phyloP scores from a whole-genome alignment of 805 yeast species.

The Pichia thaimueangensis region DNA sequence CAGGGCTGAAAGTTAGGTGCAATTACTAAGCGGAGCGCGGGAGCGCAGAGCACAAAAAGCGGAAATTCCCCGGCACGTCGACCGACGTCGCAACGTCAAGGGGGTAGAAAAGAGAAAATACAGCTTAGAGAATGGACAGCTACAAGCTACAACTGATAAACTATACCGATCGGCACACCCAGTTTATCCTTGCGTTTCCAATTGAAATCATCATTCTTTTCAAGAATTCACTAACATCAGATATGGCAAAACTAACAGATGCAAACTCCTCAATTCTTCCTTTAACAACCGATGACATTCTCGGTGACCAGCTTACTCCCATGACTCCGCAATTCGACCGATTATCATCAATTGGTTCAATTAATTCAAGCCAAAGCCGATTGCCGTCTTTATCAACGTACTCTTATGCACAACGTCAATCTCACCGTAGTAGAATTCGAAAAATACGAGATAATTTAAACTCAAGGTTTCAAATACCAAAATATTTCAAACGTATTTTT shows the following conservation, averaged over 20 bases:
- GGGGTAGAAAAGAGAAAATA: too few relatives aligned
- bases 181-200: too few relatives aligned
- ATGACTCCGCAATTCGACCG: conserved; percentile 2
- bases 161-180: too few relatives aligned
- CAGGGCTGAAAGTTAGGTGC: too few relatives aligned
- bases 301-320: conserved; percentile 3
- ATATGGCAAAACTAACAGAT: conserved; percentile 9
- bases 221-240: too few relatives aligned
- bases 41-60: too few relatives aligned
- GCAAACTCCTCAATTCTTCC: conserved; percentile 11
- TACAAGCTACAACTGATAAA: too few relatives aligned
- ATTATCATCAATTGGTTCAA: conserved; percentile 4
- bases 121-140: too few relatives aligned
- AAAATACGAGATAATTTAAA: conserved; percentile 12
- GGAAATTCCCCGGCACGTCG: too few relatives aligned
- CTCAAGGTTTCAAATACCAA: conserved; percentile 21
- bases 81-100: too few relatives aligned
- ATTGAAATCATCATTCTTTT: too few relatives aligned
- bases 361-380: conserved; percentile 14
- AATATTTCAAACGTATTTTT: conserved; percentile 39
- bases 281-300: conserved; percentile 17
- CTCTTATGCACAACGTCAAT: conserved; percentile 14
- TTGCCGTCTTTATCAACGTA: conserved; percentile 13
- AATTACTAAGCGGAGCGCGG: too few relatives aligned
- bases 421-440: conserved; percentile 4